Evolutionary conservation across 257 asterid species (phyloP).

Genomic region (Apocynum venetum): DNA sequence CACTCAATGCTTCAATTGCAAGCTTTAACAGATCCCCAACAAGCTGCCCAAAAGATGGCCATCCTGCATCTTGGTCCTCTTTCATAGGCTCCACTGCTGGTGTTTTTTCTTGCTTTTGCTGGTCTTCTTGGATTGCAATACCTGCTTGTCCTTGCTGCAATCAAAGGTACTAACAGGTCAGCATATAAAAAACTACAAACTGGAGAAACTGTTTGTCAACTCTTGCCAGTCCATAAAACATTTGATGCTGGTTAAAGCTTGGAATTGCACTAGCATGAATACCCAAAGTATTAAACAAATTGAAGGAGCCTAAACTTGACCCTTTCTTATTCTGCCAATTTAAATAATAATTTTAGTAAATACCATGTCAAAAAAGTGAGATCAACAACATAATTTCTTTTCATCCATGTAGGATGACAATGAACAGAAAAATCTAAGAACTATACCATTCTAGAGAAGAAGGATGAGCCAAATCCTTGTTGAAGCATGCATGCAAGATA

Average conservation of each 20-base stretch:
- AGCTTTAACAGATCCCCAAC: slow-evolving; percentile 62
- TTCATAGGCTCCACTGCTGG: slow-evolving; percentile 37
- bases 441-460: slow-evolving; percentile 51
- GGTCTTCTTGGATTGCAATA: slow-evolving; percentile 33
- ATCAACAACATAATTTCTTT: background rate
- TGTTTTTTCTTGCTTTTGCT: slow-evolving; percentile 41
- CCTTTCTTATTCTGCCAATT: background rate
- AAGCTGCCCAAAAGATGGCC: slow-evolving; percentile 93
- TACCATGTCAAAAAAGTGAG: background rate
- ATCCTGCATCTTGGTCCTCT: slow-evolving; percentile 69
- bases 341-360: background rate
- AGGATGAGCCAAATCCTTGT: slow-evolving; percentile 82
- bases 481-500: slow-evolving; percentile 70
- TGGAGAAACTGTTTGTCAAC: background rate
- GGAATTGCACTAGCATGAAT: background rate
- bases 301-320: background rate
- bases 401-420: background rate
- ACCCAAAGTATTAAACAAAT: background rate
- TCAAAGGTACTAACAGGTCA: slow-evolving; percentile 6
- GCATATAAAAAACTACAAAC: slow-evolving; percentile 2
- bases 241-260: background rate
- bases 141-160: slow-evolving; percentile 47
- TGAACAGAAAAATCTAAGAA: slow-evolving; percentile 1
- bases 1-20: slow-evolving; percentile 50
- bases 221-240: background rate